These are phyloP conservation scores for Skeletonema menzelii DNA, from an alignment of 108 stramenopile species.

Conservation along the genomic window DNA sequence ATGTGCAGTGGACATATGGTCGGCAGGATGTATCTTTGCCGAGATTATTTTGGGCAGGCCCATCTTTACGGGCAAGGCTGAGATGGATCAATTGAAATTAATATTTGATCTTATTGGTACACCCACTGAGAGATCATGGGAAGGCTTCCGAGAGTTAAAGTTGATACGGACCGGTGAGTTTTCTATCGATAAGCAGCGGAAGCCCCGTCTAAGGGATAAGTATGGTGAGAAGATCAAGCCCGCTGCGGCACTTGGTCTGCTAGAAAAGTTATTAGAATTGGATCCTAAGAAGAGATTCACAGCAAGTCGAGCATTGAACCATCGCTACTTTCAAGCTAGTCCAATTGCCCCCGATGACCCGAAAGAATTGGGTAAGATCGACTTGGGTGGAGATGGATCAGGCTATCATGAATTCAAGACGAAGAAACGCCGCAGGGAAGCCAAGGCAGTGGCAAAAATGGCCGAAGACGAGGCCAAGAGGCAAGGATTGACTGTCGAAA, in stretches of 20 bases:
- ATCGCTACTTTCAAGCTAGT: slow-evolving; percentile 68
- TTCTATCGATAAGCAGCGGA: slow-evolving; percentile 44
- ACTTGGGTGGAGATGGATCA: slow-evolving; percentile 51
- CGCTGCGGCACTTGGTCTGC: slow-evolving; percentile 55
- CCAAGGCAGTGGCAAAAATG: slow-evolving; percentile 70
- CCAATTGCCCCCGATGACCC: slow-evolving; percentile 74
- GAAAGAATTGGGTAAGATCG: slow-evolving; percentile 58
- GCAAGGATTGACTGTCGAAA: slow-evolving; percentile 51
- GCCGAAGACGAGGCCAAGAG: slow-evolving; percentile 56
- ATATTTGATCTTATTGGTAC: slow-evolving; percentile 87
- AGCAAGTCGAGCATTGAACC: slow-evolving; percentile 58
- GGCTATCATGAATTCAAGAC: slow-evolving; percentile 90
- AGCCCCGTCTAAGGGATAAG: slow-evolving; percentile 59
- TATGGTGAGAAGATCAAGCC: slow-evolving; percentile 62
- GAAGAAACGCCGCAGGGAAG: slow-evolving; percentile 81
- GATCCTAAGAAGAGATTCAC: slow-evolving; percentile 78
- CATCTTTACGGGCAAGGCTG: slow-evolving; percentile 91
- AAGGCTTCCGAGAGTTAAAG: slow-evolving; percentile 65
- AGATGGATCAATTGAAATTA: slow-evolving; percentile 88
- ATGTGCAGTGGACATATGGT: slow-evolving; percentile 95
- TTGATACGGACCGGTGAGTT: slow-evolving; percentile 66
- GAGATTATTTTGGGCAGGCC: slow-evolving; percentile 92
- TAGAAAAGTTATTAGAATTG: slow-evolving; percentile 81
- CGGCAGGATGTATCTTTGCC: slow-evolving; percentile 94
- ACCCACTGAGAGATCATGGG: slow-evolving; percentile 67